These are phyloP conservation scores for Aspergillus nidulans DNA, from an alignment of 495 filamentous ascomycete species.

Conservation along the genomic window DNA sequence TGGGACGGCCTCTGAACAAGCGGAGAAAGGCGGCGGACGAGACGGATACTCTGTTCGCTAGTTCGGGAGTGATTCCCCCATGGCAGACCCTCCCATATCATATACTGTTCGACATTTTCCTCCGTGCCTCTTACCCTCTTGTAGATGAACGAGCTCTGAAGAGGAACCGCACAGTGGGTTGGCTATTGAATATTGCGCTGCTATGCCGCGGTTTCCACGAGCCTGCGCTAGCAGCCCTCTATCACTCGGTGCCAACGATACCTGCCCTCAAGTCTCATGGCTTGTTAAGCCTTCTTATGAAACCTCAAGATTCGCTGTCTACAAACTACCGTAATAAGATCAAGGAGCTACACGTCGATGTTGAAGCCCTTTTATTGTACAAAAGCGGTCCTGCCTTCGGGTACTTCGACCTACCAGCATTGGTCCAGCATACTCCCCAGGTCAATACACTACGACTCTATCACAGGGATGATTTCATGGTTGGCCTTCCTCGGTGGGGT, in stretches of 20 bases:
- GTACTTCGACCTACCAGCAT: slow-evolving; percentile 41
- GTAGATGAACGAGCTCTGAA: slow-evolving; percentile 40
- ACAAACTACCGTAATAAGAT: slow-evolving; percentile 65
- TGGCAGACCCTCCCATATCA: slow-evolving; percentile 73
- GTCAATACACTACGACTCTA: slow-evolving; percentile 39
- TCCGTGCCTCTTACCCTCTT: slow-evolving; percentile 58
- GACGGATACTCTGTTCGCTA: slow-evolving; percentile 16
- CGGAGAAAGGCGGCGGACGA: slow-evolving; percentile 23
- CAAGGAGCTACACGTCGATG: slow-evolving; percentile 64
- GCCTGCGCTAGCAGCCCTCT: slow-evolving; percentile 70
- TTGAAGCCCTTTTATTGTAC: slow-evolving; percentile 37
- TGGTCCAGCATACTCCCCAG: slow-evolving; percentile 41
- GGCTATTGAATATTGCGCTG: slow-evolving; percentile 57
- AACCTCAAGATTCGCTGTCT: slow-evolving; percentile 33
- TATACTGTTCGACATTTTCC: slow-evolving; percentile 64
- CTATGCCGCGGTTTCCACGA: slow-evolving; percentile 65
- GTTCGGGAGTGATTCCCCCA: slow-evolving; percentile 50
- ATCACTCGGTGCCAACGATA: slow-evolving; percentile 60
- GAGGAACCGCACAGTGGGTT: slow-evolving; percentile 44
- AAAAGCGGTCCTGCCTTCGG: slow-evolving; percentile 42
- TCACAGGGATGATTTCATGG: slow-evolving; percentile 33
- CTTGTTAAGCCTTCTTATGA: slow-evolving; percentile 43
- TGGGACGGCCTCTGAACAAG: slow-evolving; percentile 27
- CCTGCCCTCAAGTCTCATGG: slow-evolving; percentile 48
- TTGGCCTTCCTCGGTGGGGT: slow-evolving; percentile 26